phyloP scores from a whole-genome alignment of 2,329 filamentous ascomycete genomes.

The Botrytis tulipae region DNA sequence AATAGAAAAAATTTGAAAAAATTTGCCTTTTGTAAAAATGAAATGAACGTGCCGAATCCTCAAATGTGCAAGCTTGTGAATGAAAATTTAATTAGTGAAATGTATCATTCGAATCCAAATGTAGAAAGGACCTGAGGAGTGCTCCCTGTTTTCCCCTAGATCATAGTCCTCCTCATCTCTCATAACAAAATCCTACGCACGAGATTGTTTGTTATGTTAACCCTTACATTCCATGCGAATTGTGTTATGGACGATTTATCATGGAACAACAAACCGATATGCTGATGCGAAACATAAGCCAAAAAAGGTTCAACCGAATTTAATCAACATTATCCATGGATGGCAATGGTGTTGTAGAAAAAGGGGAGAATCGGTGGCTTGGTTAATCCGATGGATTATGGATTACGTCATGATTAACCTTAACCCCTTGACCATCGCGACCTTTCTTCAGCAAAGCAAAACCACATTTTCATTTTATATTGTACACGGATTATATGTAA shows the following conservation, averaged over 20 bases:
- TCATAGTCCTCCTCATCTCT: too few relatives aligned
- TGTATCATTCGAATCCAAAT: background rate
- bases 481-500: background rate
- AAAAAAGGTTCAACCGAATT: background rate
- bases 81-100: background rate
- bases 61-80: background rate
- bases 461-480: background rate
- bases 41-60: background rate
- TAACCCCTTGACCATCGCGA: background rate
- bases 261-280: background rate
- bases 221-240: background rate
- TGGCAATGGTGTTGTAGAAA: background rate
- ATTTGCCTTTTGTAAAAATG: background rate
- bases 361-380: background rate
- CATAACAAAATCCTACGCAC: background rate
- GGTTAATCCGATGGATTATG: background rate
- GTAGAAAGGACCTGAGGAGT: too few relatives aligned
- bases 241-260: background rate
- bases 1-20: background rate
- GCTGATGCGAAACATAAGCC: background rate
- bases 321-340: too few relatives aligned
- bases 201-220: too few relatives aligned
- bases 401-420: slow-evolving; percentile 11
- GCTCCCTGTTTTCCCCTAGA: too few relatives aligned
- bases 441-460: background rate